These are phyloP conservation scores for Amanita thiersii DNA, from an alignment of 768 basidiomycete species.

Conservation along the genomic window DNA sequence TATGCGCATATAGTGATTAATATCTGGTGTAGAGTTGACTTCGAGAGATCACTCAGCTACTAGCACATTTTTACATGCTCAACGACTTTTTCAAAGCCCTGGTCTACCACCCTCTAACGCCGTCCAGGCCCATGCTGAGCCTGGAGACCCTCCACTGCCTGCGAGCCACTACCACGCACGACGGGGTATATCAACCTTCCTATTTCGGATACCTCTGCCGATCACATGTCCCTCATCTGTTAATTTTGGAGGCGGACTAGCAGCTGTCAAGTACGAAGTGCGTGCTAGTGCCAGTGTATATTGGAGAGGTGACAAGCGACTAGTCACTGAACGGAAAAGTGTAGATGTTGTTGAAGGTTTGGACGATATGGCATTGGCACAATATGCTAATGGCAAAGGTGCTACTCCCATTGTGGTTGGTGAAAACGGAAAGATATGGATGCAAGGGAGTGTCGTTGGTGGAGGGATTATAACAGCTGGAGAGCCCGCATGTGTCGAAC, in stretches of 20 bases:
- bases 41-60: slow-evolving; percentile 78
- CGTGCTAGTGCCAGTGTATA: slow-evolving; percentile 62
- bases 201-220: slow-evolving; percentile 73
- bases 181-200: slow-evolving; percentile 70
- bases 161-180: slow-evolving; percentile 62
- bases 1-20: slow-evolving; percentile 9
- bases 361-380: slow-evolving; percentile 24
- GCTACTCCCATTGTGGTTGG: slow-evolving; percentile 61
- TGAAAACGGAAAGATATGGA: slow-evolving; percentile 76
- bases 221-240: slow-evolving; percentile 61
- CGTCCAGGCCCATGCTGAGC: slow-evolving; percentile 52
- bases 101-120: slow-evolving; percentile 81
- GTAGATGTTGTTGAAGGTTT: slow-evolving; percentile 61
- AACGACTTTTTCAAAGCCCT: slow-evolving; percentile 73
- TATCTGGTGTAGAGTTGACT: slow-evolving; percentile 45
- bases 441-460: slow-evolving; percentile 58
- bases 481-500: slow-evolving; percentile 60
- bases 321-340: slow-evolving; percentile 55
- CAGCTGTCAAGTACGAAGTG: slow-evolving; percentile 64
- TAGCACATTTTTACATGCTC: slow-evolving; percentile 64
- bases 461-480: slow-evolving; percentile 54
- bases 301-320: slow-evolving; percentile 66
- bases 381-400: slow-evolving; percentile 10
- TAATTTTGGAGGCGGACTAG: slow-evolving; percentile 61
- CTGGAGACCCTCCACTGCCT: slow-evolving; percentile 55